Evolutionary conservation across 495 filamentous ascomycete genomes (phyloP).

Genomic region (Aspergillus sclerotiicarbonarius): DNA sequence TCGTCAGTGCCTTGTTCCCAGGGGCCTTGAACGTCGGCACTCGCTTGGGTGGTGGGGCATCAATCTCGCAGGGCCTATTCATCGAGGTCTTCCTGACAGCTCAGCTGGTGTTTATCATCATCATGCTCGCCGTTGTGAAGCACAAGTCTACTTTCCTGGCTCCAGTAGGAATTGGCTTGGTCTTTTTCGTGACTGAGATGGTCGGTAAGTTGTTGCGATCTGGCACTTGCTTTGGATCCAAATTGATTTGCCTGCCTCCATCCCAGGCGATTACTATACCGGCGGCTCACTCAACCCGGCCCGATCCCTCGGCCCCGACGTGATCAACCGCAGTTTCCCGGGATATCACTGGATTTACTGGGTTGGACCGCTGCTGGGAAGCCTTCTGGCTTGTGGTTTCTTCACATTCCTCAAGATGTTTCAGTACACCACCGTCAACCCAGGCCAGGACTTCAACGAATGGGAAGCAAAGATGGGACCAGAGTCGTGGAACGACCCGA

Average conservation of each 20-base stretch:
- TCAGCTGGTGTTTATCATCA: constrained; percentile 72
- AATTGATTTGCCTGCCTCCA: neutral
- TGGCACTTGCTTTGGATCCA: neutral
- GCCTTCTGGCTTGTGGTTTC: constrained; percentile 64
- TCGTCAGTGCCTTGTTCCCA: constrained; percentile 63
- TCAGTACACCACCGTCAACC: constrained; percentile 76
- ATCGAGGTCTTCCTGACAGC: constrained; percentile 82
- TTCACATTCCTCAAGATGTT: constrained; percentile 65
- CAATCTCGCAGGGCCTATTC: constrained; percentile 64
- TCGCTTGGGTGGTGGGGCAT: constrained; percentile 54
- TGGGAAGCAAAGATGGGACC: constrained; percentile 30
- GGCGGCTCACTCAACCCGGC: constrained; percentile 74
- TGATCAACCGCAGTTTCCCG: constrained; percentile 63
- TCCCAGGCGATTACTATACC: constrained; percentile 63
- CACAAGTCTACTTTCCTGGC: constrained; percentile 77
- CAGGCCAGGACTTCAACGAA: constrained; percentile 62
- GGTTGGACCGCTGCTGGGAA: constrained; percentile 66
- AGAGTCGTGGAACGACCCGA: constrained; percentile 14
- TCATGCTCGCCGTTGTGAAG: constrained; percentile 83
- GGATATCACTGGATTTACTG: constrained; percentile 56
- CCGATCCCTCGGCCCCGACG: constrained; percentile 67
- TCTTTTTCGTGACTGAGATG: constrained; percentile 69
- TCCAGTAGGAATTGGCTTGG: constrained; percentile 72
- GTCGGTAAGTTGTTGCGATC: constrained; percentile 43
- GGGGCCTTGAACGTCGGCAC: constrained; percentile 61